These are phyloP conservation scores for Ustilago curta DNA, from an alignment of 1,284 basidiomycete species.

Conservation along the genomic window DNA sequence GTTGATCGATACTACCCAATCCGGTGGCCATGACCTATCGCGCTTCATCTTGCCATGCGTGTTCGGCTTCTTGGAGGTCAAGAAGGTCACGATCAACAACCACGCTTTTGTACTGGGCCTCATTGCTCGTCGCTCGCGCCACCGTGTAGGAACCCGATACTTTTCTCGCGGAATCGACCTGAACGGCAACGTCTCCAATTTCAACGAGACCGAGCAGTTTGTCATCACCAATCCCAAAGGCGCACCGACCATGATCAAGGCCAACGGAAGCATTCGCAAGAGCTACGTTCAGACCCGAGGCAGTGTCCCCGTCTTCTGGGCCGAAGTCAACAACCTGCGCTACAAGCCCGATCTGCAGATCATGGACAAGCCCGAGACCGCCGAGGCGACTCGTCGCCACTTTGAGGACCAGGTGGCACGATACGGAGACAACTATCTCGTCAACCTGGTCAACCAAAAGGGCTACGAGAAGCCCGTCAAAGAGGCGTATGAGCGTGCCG, in stretches of 20 bases:
- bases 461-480: constrained; percentile 95
- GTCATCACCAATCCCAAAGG: constrained; percentile 72
- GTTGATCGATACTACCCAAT: constrained; percentile 46
- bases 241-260: constrained; percentile 59
- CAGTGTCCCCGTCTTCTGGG: constrained; percentile 95
- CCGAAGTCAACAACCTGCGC: constrained; percentile 92
- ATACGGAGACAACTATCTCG: constrained; percentile 85
- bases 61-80: constrained; percentile 80
- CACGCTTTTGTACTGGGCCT: constrained; percentile 86
- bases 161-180: constrained; percentile 93
- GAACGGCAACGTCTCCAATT: constrained; percentile 72
- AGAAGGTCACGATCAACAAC: constrained; percentile 81
- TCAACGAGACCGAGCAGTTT: constrained; percentile 73
- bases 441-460: constrained; percentile 95
- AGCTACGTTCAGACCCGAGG: constrained; percentile 87
- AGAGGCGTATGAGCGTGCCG: constrained; percentile 88
- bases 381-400: constrained; percentile 80
- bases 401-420: constrained; percentile 79
- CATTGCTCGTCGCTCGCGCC: constrained; percentile 90
- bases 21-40: constrained; percentile 75
- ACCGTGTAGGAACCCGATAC: constrained; percentile 95
- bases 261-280: constrained; percentile 76
- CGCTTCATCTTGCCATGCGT: constrained; percentile 83
- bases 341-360: constrained; percentile 97
- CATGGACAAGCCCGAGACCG: constrained; percentile 88